A percentile compares a stretch with the other conserved stretches of the same genome.
Conservation (phyloP, 1,284 basidiomycete species). For the Calocybe gambosa region DNA sequence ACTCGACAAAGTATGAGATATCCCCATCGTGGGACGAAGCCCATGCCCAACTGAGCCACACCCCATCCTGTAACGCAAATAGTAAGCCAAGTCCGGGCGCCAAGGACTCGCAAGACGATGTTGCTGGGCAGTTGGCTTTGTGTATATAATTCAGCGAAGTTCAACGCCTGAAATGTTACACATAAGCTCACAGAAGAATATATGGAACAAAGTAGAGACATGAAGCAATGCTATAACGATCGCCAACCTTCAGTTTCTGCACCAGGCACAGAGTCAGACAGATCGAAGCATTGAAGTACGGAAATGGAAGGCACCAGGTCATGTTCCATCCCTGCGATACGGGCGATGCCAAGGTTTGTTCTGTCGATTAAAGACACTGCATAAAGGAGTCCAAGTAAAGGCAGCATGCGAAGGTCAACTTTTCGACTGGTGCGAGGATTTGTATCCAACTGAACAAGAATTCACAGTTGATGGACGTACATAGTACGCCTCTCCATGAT, state of each 20-base stretch:
- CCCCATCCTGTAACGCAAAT: conserved; percentile 37
- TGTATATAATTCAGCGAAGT: neutral
- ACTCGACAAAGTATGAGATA: conserved; percentile 30
- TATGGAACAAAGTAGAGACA: conserved; percentile 22
- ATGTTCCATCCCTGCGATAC: conserved; percentile 21
- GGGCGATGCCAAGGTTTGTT: conserved; percentile 20
- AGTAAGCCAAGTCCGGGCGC: conserved; percentile 32
- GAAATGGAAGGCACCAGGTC: conserved; percentile 16
- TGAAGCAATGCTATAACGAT: conserved; percentile 21
- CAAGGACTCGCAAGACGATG: conserved; percentile 30
- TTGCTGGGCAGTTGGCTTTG: conserved; percentile 37
- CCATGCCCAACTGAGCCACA: conserved; percentile 35
- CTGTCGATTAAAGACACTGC: conserved; percentile 21
- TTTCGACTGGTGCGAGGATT: conserved; percentile 14
- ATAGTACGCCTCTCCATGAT: conserved; percentile 16
- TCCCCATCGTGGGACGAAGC: conserved; percentile 35
- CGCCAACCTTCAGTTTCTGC: conserved; percentile 18
- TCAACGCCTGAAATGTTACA: neutral
- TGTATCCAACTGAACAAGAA: neutral
- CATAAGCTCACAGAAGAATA: conserved; percentile 18
- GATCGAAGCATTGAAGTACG: neutral
- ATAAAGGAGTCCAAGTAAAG: conserved; percentile 21
- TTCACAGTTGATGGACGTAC: conserved; percentile 6
- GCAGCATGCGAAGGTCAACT: conserved; percentile 21
- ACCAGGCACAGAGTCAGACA: neutral